Evolutionary conservation across 805 yeast species (phyloP), one percentile per base, ranked within the genome.

Genomic region (Lipomyces yamanashiensis): DNA sequence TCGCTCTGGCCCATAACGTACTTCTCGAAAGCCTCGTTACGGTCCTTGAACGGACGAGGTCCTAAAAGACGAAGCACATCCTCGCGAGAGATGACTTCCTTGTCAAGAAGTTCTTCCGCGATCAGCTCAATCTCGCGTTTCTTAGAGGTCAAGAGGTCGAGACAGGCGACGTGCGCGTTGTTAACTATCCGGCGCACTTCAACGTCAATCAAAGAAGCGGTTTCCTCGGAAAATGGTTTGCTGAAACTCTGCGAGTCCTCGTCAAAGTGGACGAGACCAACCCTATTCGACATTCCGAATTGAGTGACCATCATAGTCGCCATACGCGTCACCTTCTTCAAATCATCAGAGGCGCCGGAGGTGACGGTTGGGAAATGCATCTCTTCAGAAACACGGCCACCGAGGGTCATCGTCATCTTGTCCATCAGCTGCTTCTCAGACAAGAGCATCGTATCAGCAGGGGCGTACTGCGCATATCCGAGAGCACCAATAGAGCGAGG

Each of bases 401-500:
- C 99, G 53, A 95, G 81, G 0, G 98, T 89, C 98, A 95, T 96
- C 34, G 92, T 86, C 96, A 95, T 92, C 69, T 96, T 84, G 75
- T 95, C 96, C 69, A 81, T 81, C 67, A 92, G 84, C 76, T 95
- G 97, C 67, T 85, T 82, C 62, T 87, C 87, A 37, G 88, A 84
- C 70, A 90, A 80, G 72, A 95, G 80, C 73, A 90, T 92, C 63
- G 88, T 86, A 74, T 95, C 99, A 56, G 93, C 91, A 1, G 99
- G 99, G 68, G 96, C 82, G 74, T 93, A 96, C 75, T 95, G 97
- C 1, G 99, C 99, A 75, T 96, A 95, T 23, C 99, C 99, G 58
- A 95, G 81, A 1, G 98, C 97, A 68, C 96, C 97, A 77, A 89
- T 95, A 15, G 98, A 98, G 72, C 98, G 84, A 47, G 99, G 99